Evolutionary conservation across 164 flowering plant genomes (phyloP).

Genomic region (Amborella trichopoda): DNA sequence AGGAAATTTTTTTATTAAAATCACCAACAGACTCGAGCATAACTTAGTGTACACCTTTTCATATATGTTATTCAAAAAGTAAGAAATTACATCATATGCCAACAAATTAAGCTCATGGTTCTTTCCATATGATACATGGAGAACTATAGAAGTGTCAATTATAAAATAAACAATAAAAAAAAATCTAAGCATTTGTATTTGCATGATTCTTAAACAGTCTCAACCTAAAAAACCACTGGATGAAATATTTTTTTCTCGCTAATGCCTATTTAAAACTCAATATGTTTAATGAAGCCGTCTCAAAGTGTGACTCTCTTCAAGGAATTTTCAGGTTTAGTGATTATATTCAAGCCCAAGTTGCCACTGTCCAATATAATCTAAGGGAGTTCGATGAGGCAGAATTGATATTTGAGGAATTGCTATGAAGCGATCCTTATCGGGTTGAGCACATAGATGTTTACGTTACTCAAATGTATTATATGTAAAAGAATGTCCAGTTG

Average conservation of each 20-base stretch:
- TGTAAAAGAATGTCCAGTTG: slow-evolving; percentile 78
- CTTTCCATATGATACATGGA: too few relatives aligned
- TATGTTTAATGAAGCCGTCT: slow-evolving; percentile 65
- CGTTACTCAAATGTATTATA: slow-evolving; percentile 97
- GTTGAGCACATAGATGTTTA: slow-evolving; percentile 95
- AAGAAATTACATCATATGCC: too few relatives aligned
- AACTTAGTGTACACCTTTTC: too few relatives aligned
- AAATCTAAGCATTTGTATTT: too few relatives aligned
- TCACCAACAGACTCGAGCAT: too few relatives aligned
- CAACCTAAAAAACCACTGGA: slow-evolving; percentile 66
- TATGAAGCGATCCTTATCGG: slow-evolving; percentile 75
- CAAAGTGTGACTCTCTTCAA: slow-evolving; percentile 62
- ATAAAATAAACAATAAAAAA: too few relatives aligned
- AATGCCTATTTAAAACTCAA: slow-evolving; percentile 81
- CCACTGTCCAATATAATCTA: slow-evolving; percentile 76
- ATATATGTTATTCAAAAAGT: too few relatives aligned
- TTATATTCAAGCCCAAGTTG: slow-evolving; percentile 84
- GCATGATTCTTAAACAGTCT: too few relatives aligned
- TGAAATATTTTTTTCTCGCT: slow-evolving; percentile 94
- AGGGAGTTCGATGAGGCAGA: slow-evolving; percentile 92
- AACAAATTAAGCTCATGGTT: too few relatives aligned
- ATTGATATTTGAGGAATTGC: slow-evolving; percentile 79
- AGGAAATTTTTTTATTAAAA: too few relatives aligned
- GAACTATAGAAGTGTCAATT: too few relatives aligned
- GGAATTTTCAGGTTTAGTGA: slow-evolving; percentile 67